Base-by-base conservation (phyloP, 202 grass and related monocot genomes). In the Zizania palustris region DNA sequence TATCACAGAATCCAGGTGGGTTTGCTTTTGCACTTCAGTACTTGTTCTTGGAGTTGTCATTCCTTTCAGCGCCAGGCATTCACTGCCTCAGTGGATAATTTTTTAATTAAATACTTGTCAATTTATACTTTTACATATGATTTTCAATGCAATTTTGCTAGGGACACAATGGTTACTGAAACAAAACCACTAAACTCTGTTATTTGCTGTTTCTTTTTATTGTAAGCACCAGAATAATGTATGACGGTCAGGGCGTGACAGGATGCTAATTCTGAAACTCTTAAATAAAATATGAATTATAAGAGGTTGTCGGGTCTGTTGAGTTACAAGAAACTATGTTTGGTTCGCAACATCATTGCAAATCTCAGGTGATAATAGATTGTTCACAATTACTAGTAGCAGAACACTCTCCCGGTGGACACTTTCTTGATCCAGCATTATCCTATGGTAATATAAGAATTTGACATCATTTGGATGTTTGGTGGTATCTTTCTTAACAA, bases 1-100 rank as follows among this genome's bases (percentile, higher is more conserved):
- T 98, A 22, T 98, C 95, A 38, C 95, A 98, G 83, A 98, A 88
- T 69, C 95, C 95, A 87, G 95, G 95, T 98, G 70, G 58, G 68
- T 87, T 70, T 49, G 45, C 63, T 34, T 74, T 80, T 77, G 42
- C 45, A 53, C 72, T 50, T 66, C 21, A 59, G 56, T 72, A 43
- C 44, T 5, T 38, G 56, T 7, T 82, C 45, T 75, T 13, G 20
- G 22, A 67, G 48, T 48, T 85, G 44, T 54, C 42, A 3, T 66
- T 80, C 43, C 67, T 87, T 75, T 68, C 50, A 45, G 18, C 38
- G 66, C 69, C 9, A 45, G 36, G 11, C 40, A 39, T 49, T 55
- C 69, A 22, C 44, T 81, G 55, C 28, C 28, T 28, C 28, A 28
- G 28, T 28, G 28, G 68, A 62, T 37, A 78, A 38, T 48, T 74